A percentile compares a stretch with the other conserved stretches of the same genome.
Evolutionary conservation across 495 filamentous ascomycete genomes (phyloP).

Genomic region (Penicillium silybi): DNA sequence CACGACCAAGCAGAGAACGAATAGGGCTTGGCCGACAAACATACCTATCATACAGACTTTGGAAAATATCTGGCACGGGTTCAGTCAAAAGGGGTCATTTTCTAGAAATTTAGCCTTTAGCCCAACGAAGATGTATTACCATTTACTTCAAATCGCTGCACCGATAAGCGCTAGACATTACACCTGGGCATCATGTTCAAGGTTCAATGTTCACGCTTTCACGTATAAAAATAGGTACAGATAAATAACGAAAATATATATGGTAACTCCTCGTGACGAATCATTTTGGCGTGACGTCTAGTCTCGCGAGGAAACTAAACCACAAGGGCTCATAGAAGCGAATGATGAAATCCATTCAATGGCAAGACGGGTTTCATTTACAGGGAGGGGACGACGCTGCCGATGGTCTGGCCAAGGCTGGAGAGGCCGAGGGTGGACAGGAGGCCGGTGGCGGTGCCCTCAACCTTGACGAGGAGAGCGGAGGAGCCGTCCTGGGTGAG

Average conservation of each 20-base stretch:
- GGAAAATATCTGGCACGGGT: too few species aligned
- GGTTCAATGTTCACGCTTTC: constrained; percentile 11
- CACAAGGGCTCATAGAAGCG: constrained; percentile 17
- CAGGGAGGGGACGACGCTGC: constrained; percentile 14
- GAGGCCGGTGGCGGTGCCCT: constrained; percentile 13
- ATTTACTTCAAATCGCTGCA: too few species aligned
- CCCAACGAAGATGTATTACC: too few species aligned
- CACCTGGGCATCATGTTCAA: not conserved
- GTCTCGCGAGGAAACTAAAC: constrained; percentile 8
- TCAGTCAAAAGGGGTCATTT: too few species aligned
- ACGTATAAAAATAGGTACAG: constrained; percentile 20
- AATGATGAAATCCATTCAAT: constrained; percentile 20
- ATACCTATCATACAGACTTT: too few species aligned
- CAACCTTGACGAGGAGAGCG: constrained; percentile 21
- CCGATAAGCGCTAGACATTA: constrained; percentile 9
- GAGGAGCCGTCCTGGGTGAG: constrained; percentile 14
- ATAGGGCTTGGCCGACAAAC: too few species aligned
- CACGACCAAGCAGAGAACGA: too few species aligned
- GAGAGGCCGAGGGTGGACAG: constrained; percentile 20
- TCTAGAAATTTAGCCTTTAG: too few species aligned
- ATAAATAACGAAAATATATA: constrained; percentile 9
- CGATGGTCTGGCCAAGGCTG: constrained; percentile 12
- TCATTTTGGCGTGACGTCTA: constrained; percentile 13
- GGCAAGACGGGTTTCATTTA: constrained; percentile 13
- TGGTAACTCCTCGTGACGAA: constrained; percentile 21